Evolutionary conservation across 306 rosid species (phyloP).

Genomic region (Trifolium fragiferum): DNA sequence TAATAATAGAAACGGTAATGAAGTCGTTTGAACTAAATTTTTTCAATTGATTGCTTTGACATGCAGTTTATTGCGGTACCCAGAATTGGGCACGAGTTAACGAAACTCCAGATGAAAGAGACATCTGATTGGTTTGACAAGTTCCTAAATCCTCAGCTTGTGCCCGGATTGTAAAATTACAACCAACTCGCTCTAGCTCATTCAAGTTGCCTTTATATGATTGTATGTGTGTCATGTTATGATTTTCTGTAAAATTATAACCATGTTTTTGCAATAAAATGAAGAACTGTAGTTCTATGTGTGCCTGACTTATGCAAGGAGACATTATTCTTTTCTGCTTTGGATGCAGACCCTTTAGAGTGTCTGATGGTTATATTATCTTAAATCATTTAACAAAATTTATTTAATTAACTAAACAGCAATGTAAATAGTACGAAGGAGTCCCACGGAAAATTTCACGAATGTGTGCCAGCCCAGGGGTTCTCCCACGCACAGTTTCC

Average conservation of each 20-base stretch:
- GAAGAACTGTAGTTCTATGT: no score
- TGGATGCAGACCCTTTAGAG: neutral
- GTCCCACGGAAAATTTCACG: no score
- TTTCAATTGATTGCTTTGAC: constrained; percentile 35
- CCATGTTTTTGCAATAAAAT: neutral
- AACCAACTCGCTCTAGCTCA: constrained; percentile 6
- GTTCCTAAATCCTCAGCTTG: constrained; percentile 50
- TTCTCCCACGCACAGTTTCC: no score
- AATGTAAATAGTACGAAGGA: no score
- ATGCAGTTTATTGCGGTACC: constrained; percentile 65
- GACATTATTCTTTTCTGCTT: constrained; percentile 1
- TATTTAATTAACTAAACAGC: no score
- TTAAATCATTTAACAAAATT: no score
- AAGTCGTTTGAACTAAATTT: constrained; percentile 4
- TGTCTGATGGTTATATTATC: no score
- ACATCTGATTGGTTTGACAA: constrained; percentile 82
- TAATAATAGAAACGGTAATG: constrained; percentile 11
- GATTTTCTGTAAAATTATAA: no score
- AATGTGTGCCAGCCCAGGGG: no score
- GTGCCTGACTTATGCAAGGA: neutral
- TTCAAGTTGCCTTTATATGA: constrained; percentile 10
- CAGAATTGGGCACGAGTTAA: constrained; percentile 64
- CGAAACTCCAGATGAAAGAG: constrained; percentile 65
- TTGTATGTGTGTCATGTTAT: neutral
- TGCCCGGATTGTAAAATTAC: constrained; percentile 8